Base-by-base conservation (phyloP, 2,329 filamentous ascomycete genomes). In the Coniochaeta ligniaria region DNA sequence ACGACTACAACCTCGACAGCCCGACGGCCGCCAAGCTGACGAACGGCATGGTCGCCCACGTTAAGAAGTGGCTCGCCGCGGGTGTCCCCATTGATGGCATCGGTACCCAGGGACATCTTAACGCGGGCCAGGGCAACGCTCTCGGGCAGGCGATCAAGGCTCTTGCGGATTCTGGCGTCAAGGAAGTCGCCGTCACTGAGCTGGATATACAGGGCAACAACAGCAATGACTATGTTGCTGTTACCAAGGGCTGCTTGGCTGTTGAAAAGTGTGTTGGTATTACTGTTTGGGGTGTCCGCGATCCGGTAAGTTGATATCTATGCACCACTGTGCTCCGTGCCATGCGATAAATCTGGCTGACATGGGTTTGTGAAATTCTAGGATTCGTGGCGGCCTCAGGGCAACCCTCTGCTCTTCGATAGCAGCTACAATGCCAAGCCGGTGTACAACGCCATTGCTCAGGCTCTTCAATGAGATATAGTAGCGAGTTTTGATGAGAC, bases 1-100 rank as follows among this genome's bases (percentile, higher is more conserved):
- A 92, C 73, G 88, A 92, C 71, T 84, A 81, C 74, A 89, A 89
- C 75, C 80, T 89, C 59, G 87, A 89, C 74, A 77, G 73, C 50
- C 79, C 86, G 20, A 79, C 66, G 65, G 80, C 81, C 67, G 76
- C 80, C 64, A 91, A 92, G 77, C 56, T 76, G 60, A 76, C 77
- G 38, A 75, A 66, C 24, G 79, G 78, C 55, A 83, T 88, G 76
- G 77, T 82, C 5, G 71, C 69, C 38, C 76, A 86, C 67, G 87
- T 91, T 65, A 82, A 82, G 68, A 81, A 85, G 69, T 89, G 86
- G 86, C 67, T 84, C 57, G 79, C 78, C 0, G 79, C 78, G 1
- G 88, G 87, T 59, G 73, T 86, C 20, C 85, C 84, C 63, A 88
- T 89, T 63, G 82, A 89, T 66, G 86, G 85, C 59, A 86, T 89